Evolutionary conservation across 2,329 filamentous ascomycete species (phyloP).

Genomic region (Hypoxylon sp.): DNA sequence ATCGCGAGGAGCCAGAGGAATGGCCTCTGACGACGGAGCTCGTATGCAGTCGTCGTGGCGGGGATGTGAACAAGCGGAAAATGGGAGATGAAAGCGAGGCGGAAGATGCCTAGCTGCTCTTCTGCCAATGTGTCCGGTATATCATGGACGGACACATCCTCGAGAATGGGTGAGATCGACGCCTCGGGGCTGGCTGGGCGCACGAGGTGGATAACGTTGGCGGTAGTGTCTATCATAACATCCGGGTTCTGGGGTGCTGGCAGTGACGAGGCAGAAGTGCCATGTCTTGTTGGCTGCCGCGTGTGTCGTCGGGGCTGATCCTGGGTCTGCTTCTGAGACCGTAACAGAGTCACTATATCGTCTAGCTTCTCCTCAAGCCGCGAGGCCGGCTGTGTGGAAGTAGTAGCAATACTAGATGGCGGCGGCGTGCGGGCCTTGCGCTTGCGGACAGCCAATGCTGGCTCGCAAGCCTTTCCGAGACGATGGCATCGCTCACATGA

Average conservation of each 20-base stretch:
- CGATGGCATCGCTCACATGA: conserved; percentile 39
- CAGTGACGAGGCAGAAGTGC: conserved; percentile 6
- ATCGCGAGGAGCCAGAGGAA: conserved; percentile 38
- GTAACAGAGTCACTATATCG: conserved; percentile 56
- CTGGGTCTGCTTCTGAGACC: conserved; percentile 36
- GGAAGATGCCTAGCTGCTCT: conserved; percentile 30
- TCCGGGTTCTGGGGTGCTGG: conserved; percentile 24
- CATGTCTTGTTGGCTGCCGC: conserved; percentile 18
- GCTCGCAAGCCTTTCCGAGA: conserved; percentile 37
- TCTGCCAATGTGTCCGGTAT: conserved; percentile 22
- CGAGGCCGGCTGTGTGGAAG: conserved; percentile 35
- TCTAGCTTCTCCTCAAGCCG: conserved; percentile 61
- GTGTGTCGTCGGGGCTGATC: conserved; percentile 20
- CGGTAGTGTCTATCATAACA: conserved; percentile 28
- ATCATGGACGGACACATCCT: conserved; percentile 27
- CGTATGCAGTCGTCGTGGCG: conserved; percentile 12
- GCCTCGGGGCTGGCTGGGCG: conserved; percentile 18
- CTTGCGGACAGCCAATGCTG: conserved; percentile 30
- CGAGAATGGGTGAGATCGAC: conserved; percentile 17
- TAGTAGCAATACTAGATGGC: not conserved
- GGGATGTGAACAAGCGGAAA: conserved; percentile 35
- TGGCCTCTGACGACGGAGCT: conserved; percentile 31
- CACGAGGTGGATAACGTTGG: conserved; percentile 28
- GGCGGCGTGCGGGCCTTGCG: conserved; percentile 26
- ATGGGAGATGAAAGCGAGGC: conserved; percentile 27